A percentile compares a stretch with the other conserved stretches of the same genome.
These are phyloP conservation scores for Grifola frondosa DNA, from an alignment of 1,284 basidiomycete genomes.

Conservation along the genomic window DNA sequence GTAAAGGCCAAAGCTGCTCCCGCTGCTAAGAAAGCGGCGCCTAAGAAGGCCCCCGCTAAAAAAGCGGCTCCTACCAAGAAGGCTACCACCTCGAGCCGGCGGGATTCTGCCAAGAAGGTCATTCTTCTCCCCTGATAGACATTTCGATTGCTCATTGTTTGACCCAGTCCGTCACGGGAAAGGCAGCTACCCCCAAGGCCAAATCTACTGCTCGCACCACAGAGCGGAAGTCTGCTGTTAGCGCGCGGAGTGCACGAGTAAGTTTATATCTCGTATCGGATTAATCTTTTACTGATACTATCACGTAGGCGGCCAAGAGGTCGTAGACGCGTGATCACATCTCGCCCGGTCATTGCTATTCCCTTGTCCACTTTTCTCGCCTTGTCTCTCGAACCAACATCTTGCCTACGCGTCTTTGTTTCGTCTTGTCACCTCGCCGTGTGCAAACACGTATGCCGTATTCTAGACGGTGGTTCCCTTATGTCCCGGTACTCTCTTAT, in stretches of 20 bases:
- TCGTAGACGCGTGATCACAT: conserved; percentile 14
- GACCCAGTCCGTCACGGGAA: conserved; percentile 50
- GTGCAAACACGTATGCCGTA: neutral
- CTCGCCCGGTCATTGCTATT: conserved; percentile 3
- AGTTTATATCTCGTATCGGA: neutral
- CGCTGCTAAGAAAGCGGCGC: conserved; percentile 29
- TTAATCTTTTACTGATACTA: neutral
- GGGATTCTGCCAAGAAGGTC: conserved; percentile 58
- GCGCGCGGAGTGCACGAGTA: conserved; percentile 23
- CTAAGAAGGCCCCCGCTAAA: conserved; percentile 40
- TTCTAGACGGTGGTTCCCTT: neutral
- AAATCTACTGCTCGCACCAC: conserved; percentile 31
- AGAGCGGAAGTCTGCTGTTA: conserved; percentile 29
- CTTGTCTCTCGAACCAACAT: conserved; percentile 11
- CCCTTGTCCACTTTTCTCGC: conserved; percentile 12
- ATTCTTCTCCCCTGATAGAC: neutral
- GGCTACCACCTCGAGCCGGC: conserved; percentile 43
- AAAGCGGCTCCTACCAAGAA: conserved; percentile 52
- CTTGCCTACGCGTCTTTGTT: conserved; percentile 2
- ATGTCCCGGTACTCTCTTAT: conserved; percentile 5
- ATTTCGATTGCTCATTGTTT: neutral
- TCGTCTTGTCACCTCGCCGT: conserved; percentile 1
- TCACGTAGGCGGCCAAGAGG: conserved; percentile 29
- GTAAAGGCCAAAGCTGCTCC: conserved; percentile 23
- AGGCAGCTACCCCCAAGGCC: conserved; percentile 34